phyloP scores from a whole-genome alignment of 805 yeast genomes.

The Debaryomyces hansenii region DNA sequence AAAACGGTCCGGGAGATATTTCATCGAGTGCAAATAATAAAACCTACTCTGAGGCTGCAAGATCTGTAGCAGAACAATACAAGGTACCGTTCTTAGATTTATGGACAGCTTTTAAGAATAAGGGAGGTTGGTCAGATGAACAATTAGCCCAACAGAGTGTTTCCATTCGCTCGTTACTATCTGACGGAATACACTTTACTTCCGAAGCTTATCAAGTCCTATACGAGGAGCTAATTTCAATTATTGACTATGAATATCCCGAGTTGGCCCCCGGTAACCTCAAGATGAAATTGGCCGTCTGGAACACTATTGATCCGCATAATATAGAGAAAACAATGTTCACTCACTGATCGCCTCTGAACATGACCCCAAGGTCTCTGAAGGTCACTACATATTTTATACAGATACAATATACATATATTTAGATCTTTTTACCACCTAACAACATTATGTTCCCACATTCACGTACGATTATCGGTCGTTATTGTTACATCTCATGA shows the following conservation, averaged over 20 bases:
- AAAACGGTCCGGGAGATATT: conserved; percentile 27
- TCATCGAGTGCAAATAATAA: conserved; percentile 42
- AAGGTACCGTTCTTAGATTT: conserved; percentile 60
- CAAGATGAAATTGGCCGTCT: conserved; percentile 34
- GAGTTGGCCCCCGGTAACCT: conserved; percentile 46
- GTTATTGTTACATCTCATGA: too few species aligned
- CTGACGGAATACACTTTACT: conserved; percentile 62
- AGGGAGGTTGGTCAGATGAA: conserved; percentile 34
- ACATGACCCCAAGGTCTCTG: too few species aligned
- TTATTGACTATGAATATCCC: conserved; percentile 47
- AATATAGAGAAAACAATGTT: conserved; percentile 8
- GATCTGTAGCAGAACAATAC: conserved; percentile 43
- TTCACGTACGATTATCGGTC: too few species aligned
- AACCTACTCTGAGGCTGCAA: conserved; percentile 52
- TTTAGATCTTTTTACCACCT: too few species aligned
- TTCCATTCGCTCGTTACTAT: conserved; percentile 14
- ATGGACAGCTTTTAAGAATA: conserved; percentile 40
- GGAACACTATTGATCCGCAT: conserved; percentile 31
- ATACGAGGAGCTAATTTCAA: conserved; percentile 41
- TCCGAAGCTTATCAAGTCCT: conserved; percentile 53
- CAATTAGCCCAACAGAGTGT: conserved; percentile 25
- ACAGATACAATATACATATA: too few species aligned
- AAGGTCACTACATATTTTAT: too few species aligned
- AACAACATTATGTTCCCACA: too few species aligned
- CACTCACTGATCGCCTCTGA: background rate